phyloP scores from a whole-genome alignment of 176 grass and related monocot genomes.

The Melocanna baccifera region DNA sequence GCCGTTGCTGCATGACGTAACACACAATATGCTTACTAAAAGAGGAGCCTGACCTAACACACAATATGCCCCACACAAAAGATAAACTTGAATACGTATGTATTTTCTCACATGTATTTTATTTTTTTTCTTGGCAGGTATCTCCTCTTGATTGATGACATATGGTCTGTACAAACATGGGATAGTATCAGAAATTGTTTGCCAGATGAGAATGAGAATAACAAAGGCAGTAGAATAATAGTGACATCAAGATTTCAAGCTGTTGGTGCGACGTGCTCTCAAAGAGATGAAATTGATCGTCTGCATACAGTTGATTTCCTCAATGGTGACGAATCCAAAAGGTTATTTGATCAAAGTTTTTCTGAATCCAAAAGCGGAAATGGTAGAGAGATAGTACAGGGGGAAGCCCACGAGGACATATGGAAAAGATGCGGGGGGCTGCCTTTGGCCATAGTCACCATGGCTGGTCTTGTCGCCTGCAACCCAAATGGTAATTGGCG shows the following conservation, averaged over 20 bases:
- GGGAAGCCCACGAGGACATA: background rate
- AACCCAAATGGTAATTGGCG: background rate
- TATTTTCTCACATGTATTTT: background rate
- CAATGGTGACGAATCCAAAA: background rate
- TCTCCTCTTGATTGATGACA: constrained; percentile 19
- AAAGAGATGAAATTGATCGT: background rate
- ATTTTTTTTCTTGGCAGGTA: background rate
- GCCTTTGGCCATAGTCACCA: background rate
- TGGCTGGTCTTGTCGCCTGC: background rate
- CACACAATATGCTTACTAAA: too few relatives aligned
- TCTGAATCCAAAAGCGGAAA: background rate
- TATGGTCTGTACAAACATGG: constrained; percentile 27
- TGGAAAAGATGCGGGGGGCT: background rate
- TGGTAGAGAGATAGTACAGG: background rate
- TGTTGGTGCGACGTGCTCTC: background rate
- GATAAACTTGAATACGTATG: too few relatives aligned
- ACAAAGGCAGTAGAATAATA: background rate
- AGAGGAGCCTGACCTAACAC: too few relatives aligned
- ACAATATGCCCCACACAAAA: too few relatives aligned
- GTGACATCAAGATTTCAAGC: constrained; percentile 27
- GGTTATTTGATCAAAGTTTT: background rate
- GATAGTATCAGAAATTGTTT: background rate
- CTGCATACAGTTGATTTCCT: background rate
- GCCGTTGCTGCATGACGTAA: too few relatives aligned
- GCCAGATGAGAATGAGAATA: background rate